Evolutionary conservation across 768 basidiomycete genomes (phyloP).

Genomic region (Mycena polygramma): DNA sequence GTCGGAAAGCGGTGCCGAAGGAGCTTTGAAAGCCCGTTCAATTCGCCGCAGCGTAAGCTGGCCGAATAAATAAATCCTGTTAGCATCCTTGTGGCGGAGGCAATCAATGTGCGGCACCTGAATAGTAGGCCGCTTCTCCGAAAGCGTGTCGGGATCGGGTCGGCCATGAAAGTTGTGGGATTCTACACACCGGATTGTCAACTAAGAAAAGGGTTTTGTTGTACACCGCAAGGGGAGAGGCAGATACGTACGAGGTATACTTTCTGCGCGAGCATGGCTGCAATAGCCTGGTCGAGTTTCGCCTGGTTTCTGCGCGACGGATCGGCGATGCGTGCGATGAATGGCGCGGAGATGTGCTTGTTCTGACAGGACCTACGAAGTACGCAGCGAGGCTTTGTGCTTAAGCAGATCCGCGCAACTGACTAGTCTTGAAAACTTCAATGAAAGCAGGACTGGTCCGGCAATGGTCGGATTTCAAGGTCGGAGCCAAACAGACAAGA

Average conservation of each 20-base stretch:
- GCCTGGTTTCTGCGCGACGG: neutral
- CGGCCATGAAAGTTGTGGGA: conserved; percentile 33
- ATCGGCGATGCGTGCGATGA: conserved; percentile 26
- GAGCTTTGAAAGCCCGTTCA: conserved; percentile 27
- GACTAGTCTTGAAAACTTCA: too few species aligned
- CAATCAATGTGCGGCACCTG: neutral
- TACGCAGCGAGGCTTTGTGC: too few species aligned
- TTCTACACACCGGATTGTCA: conserved; percentile 22
- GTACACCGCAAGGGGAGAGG: too few species aligned
- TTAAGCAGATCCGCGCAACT: too few species aligned
- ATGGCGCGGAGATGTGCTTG: too few species aligned
- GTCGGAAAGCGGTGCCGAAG: conserved; percentile 16
- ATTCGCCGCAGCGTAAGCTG: conserved; percentile 29
- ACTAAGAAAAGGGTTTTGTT: too few species aligned
- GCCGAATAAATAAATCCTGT: neutral
- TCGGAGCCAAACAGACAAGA: too few species aligned
- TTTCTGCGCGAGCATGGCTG: conserved; percentile 27
- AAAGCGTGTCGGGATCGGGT: conserved; percentile 35
- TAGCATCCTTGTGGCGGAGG: neutral
- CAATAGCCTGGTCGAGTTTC: conserved; percentile 28
- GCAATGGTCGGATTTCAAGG: too few species aligned
- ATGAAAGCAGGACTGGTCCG: too few species aligned
- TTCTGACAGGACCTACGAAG: too few species aligned
- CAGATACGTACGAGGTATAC: conserved; percentile 25
- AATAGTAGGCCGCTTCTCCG: conserved; percentile 26